phyloP scores from a whole-genome alignment of 2,329 filamentous ascomycete genomes.

The Arthrobotrys conoides region DNA sequence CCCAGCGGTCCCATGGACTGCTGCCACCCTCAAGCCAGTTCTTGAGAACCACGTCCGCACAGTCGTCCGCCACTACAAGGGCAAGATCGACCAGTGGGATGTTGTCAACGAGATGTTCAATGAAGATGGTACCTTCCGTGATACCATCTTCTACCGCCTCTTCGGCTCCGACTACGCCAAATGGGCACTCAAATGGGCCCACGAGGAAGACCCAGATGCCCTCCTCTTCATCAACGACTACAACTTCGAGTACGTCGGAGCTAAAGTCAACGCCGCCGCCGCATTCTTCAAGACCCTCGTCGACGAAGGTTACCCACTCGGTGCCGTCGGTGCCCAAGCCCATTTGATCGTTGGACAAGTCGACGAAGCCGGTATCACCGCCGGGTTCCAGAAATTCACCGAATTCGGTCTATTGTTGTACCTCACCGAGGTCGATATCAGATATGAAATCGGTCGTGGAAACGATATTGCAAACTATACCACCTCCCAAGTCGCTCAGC shows the following conservation, averaged over 20 bases:
- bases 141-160: slow-evolving; percentile 72
- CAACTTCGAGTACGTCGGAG: slow-evolving; percentile 72
- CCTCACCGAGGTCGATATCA: slow-evolving; percentile 59
- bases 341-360: slow-evolving; percentile 60
- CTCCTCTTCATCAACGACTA: slow-evolving; percentile 77
- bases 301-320: slow-evolving; percentile 50
- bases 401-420: slow-evolving; percentile 51
- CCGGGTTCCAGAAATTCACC: slow-evolving; percentile 48
- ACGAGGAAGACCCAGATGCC: slow-evolving; percentile 71
- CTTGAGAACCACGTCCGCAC: slow-evolving; percentile 75
- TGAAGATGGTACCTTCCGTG: slow-evolving; percentile 72
- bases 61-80: slow-evolving; percentile 73
- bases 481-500: slow-evolving; percentile 45
- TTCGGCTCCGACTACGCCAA: slow-evolving; percentile 73
- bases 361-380: slow-evolving; percentile 52
- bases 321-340: slow-evolving; percentile 58
- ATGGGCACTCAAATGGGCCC: slow-evolving; percentile 73
- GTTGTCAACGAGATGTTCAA: slow-evolving; percentile 76
- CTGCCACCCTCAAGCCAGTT: slow-evolving; percentile 71
- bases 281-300: slow-evolving; percentile 65
- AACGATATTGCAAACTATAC: slow-evolving; percentile 59
- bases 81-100: slow-evolving; percentile 76
- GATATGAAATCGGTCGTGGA: slow-evolving; percentile 56
- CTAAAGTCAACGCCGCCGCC: slow-evolving; percentile 69
- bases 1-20: slow-evolving; percentile 55